A percentile compares a stretch with the other conserved stretches of the same genome.
phyloP scores from a whole-genome alignment of 805 yeast genomes.

The Vanderwaltozyma polyspora region DNA sequence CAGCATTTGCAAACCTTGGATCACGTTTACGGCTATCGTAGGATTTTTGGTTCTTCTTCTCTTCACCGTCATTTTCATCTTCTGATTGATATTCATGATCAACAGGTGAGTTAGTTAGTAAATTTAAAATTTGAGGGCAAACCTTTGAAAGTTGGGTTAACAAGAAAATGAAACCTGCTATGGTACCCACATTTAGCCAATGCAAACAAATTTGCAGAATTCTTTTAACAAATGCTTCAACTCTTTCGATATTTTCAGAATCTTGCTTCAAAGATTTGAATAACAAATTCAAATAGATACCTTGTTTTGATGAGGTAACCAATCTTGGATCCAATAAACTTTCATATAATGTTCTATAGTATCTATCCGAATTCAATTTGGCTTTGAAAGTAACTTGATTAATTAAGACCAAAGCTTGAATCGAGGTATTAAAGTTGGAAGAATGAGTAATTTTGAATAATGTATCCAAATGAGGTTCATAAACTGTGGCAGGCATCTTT shows the following conservation, averaged over 20 bases:
- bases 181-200: conserved; percentile 83
- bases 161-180: conserved; percentile 71
- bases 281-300: conserved; percentile 76
- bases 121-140: conserved; percentile 55
- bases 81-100: conserved; percentile 40
- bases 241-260: conserved; percentile 42
- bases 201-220: conserved; percentile 72
- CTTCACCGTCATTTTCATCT: conserved; percentile 31
- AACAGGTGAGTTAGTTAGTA: conserved; percentile 44
- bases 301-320: conserved; percentile 80
- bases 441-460: conserved; percentile 86
- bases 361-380: conserved; percentile 51
- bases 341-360: conserved; percentile 80
- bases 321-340: conserved; percentile 77
- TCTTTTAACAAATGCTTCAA: conserved; percentile 84
- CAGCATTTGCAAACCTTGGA: conserved; percentile 85
- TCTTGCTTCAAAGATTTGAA: conserved; percentile 77
- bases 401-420: conserved; percentile 81
- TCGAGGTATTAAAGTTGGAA: conserved; percentile 84
- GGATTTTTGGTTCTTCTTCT: conserved; percentile 7
- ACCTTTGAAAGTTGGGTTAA: conserved; percentile 55
- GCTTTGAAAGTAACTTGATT: conserved; percentile 65
- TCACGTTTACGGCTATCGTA: conserved; percentile 88
- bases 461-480: conserved; percentile 68
- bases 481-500: conserved; percentile 55